Conservation (phyloP, 139 green algal species). For the Cymbomonas tetramitiformis region DNA sequence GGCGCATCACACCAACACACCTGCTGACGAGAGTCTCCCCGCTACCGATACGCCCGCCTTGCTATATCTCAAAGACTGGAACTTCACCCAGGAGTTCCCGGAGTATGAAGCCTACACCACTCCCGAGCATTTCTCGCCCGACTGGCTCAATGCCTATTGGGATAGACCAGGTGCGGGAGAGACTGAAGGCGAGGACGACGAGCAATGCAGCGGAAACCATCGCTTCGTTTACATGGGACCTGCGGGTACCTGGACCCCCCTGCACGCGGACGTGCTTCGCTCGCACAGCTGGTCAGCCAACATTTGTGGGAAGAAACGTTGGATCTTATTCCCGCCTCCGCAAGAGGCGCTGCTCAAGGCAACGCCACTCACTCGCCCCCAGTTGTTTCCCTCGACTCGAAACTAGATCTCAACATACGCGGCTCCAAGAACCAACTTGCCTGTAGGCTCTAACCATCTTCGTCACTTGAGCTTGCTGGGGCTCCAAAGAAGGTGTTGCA, state of each 20-base stretch:
- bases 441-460: too few relatives aligned
- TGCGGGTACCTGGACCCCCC: slow-evolving; percentile 47
- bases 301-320: slow-evolving; percentile 30
- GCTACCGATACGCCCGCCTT: not conserved
- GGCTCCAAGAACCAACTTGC: too few relatives aligned
- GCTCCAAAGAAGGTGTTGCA: too few relatives aligned
- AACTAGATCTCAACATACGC: too few relatives aligned
- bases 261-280: slow-evolving; percentile 76
- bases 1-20: not conserved
- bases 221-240: slow-evolving; percentile 75
- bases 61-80: slow-evolving; percentile 79
- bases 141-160: slow-evolving; percentile 79
- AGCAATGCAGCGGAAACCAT: slow-evolving; percentile 36
- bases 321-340: slow-evolving; percentile 49
- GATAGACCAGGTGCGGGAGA: slow-evolving; percentile 24
- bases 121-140: slow-evolving; percentile 52
- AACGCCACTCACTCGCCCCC: too few relatives aligned
- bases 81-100: slow-evolving; percentile 57
- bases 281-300: slow-evolving; percentile 70
- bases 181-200: not conserved
- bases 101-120: slow-evolving; percentile 41
- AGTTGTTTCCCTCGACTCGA: too few relatives aligned
- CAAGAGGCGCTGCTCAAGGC: too few relatives aligned
- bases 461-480: too few relatives aligned
- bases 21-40: not conserved